A percentile compares a stretch with the other conserved stretches of the same genome.
Evolutionary conservation across 768 basidiomycete species (phyloP).

Genomic region (Pulveroboletus sp.): DNA sequence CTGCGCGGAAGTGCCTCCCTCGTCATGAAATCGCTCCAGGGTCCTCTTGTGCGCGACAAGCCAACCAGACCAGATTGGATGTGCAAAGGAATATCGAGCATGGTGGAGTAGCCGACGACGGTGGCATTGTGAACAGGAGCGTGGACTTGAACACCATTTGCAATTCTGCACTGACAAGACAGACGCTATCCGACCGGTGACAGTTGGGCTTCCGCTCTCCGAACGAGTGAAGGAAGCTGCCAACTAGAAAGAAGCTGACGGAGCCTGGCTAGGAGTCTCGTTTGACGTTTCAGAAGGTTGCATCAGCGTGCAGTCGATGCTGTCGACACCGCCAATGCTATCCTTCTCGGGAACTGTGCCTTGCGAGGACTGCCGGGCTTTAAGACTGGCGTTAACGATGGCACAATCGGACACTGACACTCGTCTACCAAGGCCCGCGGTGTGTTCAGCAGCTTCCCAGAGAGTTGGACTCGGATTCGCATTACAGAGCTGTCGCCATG

Average conservation of each 20-base stretch:
- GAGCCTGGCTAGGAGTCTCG: neutral
- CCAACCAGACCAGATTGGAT: neutral
- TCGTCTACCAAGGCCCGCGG: neutral
- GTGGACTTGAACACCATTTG: neutral
- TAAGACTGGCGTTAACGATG: no score
- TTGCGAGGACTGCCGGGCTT: no score
- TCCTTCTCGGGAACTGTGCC: no score
- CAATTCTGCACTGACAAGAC: conserved; percentile 5
- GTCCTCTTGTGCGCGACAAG: neutral
- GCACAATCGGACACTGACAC: neutral
- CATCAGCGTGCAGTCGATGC: neutral
- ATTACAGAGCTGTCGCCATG: neutral
- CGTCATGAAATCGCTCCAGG: no score
- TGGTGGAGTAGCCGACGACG: neutral
- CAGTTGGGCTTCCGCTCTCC: neutral
- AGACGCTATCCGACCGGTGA: conserved; percentile 3
- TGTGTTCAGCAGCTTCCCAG: neutral
- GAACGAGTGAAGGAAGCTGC: neutral
- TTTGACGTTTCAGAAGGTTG: neutral
- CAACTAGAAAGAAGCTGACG: neutral
- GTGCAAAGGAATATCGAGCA: neutral
- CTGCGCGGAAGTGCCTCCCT: neutral
- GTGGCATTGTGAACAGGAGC: neutral
- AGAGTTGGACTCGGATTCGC: neutral
- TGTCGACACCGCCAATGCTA: neutral